Evolutionary conservation across 2,329 filamentous ascomycete genomes (phyloP).

Genomic region (Arthrobotrys musiformis): DNA sequence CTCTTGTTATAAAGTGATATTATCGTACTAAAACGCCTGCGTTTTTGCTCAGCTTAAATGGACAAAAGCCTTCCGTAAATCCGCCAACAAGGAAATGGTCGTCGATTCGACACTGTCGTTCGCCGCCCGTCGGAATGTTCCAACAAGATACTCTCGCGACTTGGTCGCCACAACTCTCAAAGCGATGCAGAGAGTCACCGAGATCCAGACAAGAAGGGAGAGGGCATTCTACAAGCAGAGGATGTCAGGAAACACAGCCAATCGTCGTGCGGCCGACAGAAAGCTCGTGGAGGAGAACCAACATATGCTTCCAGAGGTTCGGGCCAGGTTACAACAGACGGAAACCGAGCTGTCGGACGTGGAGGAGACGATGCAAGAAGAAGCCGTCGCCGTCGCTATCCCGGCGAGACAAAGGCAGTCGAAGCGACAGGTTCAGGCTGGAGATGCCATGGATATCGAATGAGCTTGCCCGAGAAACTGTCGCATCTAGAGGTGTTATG

Average conservation of each 20-base stretch:
- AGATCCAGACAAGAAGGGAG: slow-evolving; percentile 85
- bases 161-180: slow-evolving; percentile 86
- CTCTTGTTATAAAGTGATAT: neutral
- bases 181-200: slow-evolving; percentile 89
- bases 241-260: slow-evolving; percentile 88
- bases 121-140: slow-evolving; percentile 90
- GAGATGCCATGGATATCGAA: slow-evolving; percentile 50
- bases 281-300: slow-evolving; percentile 91
- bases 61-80: slow-evolving; percentile 92
- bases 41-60: slow-evolving; percentile 76
- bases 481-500: neutral
- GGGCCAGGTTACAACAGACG: slow-evolving; percentile 35
- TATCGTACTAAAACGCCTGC: neutral
- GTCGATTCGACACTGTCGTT: slow-evolving; percentile 95
- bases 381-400: slow-evolving; percentile 36
- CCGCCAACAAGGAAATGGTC: slow-evolving; percentile 86
- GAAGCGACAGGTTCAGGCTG: slow-evolving; percentile 16
- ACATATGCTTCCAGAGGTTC: slow-evolving; percentile 78
- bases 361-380: slow-evolving; percentile 27
- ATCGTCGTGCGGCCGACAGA: slow-evolving; percentile 80
- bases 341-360: neutral
- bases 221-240: slow-evolving; percentile 92
- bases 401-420: slow-evolving; percentile 22
- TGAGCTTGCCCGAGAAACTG: neutral
- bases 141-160: slow-evolving; percentile 94